These are phyloP conservation scores for Oryza rufipogon DNA, from an alignment of 176 grass and related monocot species.

Conservation along the genomic window DNA sequence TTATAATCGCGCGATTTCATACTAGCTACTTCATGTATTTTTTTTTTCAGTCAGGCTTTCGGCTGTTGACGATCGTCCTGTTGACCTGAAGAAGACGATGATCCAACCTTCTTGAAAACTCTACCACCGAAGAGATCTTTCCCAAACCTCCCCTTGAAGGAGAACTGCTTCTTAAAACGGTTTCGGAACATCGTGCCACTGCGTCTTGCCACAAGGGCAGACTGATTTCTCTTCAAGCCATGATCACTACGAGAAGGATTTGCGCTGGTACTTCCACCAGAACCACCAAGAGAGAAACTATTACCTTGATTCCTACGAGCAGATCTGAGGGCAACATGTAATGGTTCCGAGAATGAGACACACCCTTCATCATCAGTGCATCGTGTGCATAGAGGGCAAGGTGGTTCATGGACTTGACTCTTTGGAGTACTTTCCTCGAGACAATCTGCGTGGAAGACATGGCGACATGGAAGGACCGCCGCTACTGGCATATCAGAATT, in stretches of 20 bases:
- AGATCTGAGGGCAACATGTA: constrained; percentile 68
- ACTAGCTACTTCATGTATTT: constrained; percentile 46
- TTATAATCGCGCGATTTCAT: neutral
- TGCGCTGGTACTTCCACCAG: constrained; percentile 43
- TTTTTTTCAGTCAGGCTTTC: neutral
- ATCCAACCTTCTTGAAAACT: constrained; percentile 63
- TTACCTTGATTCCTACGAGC: constrained; percentile 48
- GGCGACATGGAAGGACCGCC: constrained; percentile 80
- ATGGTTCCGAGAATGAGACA: constrained; percentile 80
- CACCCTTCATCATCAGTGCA: constrained; percentile 47
- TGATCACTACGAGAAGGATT: constrained; percentile 47
- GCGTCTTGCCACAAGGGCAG: constrained; percentile 21
- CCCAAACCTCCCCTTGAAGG: constrained; percentile 78
- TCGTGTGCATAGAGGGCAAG: constrained; percentile 72
- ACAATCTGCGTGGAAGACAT: constrained; percentile 92
- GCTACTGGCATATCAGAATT: constrained; percentile 86
- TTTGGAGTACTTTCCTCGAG: constrained; percentile 91
- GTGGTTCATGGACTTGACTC: constrained; percentile 72
- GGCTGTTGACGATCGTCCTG: constrained; percentile 24
- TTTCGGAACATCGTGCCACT: constrained; percentile 52
- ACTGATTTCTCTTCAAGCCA: constrained; percentile 56
- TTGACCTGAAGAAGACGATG: constrained; percentile 55
- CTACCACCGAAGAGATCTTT: constrained; percentile 73
- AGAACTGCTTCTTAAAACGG: constrained; percentile 80
- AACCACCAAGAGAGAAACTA: constrained; percentile 37